These are phyloP conservation scores for Monilinia vaccinii-corymbosi DNA, from an alignment of 2,329 filamentous ascomycete species.

Conservation along the genomic window DNA sequence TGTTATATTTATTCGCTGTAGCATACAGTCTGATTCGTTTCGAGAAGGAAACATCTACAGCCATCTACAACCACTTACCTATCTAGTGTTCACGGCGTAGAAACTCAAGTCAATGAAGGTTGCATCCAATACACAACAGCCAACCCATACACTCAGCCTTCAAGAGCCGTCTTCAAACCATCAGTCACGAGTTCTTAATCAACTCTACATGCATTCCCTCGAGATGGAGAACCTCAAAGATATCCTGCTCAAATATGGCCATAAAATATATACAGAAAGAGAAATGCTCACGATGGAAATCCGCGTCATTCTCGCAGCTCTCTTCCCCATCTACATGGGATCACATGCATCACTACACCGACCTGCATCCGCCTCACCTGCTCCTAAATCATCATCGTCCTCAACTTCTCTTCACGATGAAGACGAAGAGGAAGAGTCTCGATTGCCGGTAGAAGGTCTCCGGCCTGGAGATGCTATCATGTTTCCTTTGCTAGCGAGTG, in stretches of 20 bases:
- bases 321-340: conserved; percentile 77
- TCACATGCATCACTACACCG: conserved; percentile 78
- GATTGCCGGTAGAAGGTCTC: conserved; percentile 56
- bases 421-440: conserved; percentile 43
- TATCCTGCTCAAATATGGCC: conserved; percentile 20
- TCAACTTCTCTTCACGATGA: conserved; percentile 32
- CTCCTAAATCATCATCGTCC: conserved; percentile 20
- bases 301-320: conserved; percentile 57
- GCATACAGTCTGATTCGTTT: too few species aligned
- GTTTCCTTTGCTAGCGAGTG: conserved; percentile 70
- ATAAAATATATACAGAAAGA: conserved; percentile 18
- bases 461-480: conserved; percentile 72
- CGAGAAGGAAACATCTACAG: too few species aligned
- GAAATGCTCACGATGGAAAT: conserved; percentile 24
- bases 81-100: too few species aligned
- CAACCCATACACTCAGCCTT: background rate
- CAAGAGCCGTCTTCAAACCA: background rate
- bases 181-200: too few species aligned
- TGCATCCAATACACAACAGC: too few species aligned
- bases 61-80: too few species aligned
- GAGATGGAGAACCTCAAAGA: conserved; percentile 2
- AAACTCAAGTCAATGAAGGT: too few species aligned
- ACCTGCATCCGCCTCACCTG: conserved; percentile 67
- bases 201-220: background rate
- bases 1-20: too few species aligned